phyloP scores from a whole-genome alignment of 208 protist genomes.

The Leishmania arabica region DNA sequence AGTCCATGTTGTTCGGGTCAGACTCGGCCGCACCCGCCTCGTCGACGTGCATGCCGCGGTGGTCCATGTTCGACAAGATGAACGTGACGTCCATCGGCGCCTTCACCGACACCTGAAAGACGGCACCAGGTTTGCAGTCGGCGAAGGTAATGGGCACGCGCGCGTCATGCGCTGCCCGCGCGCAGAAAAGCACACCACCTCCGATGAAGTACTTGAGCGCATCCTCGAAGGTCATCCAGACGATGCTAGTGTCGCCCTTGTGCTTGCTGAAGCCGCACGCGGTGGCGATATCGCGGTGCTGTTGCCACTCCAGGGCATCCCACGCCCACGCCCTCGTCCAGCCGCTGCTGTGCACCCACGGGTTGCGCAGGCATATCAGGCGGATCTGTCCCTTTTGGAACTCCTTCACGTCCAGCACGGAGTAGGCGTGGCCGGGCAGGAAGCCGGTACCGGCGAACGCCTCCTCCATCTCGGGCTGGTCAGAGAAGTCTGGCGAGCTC shows the following conservation, averaged over 20 bases:
- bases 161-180: conserved; percentile 41
- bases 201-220: conserved; percentile 79
- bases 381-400: conserved; percentile 46
- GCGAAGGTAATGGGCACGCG: conserved; percentile 75
- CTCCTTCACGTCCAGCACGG: conserved; percentile 46
- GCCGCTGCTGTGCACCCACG: conserved; percentile 49
- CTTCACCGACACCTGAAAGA: conserved; percentile 64
- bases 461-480: conserved; percentile 54
- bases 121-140: conserved; percentile 57
- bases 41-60: conserved; percentile 38
- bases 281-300: conserved; percentile 37
- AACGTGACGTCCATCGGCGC: conserved; percentile 49
- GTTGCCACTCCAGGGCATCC: conserved; percentile 43
- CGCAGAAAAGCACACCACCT: conserved; percentile 72
- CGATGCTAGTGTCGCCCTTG: conserved; percentile 26
- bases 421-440: conserved; percentile 83
- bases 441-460: conserved; percentile 56
- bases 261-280: conserved; percentile 34
- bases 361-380: conserved; percentile 73
- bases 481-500: conserved; percentile 49
- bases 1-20: conserved; percentile 45
- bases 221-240: conserved; percentile 80
- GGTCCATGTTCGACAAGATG: conserved; percentile 69
- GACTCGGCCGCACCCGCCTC: conserved; percentile 28
- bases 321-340: conserved; percentile 53